Percentiles rank a stretch among this genome's conserved stretches.
Evolutionary conservation across 495 filamentous ascomycete genomes (phyloP).

Genomic region (Penicillium lagena): DNA sequence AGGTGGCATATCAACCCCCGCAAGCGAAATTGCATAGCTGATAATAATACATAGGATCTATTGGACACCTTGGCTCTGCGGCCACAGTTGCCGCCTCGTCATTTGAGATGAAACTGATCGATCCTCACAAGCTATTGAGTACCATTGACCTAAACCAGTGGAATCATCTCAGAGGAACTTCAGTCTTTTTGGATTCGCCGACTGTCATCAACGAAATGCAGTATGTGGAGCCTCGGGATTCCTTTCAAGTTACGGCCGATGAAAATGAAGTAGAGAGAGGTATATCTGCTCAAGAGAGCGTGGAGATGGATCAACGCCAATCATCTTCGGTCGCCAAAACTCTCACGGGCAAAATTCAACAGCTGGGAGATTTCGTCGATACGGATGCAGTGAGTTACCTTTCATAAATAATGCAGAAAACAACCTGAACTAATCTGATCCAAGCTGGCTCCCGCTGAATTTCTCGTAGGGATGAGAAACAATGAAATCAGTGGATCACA

Average conservation of each 20-base stretch:
- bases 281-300: no score
- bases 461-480: constrained; percentile 15
- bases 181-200: no score
- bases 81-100: constrained; percentile 35
- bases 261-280: no score
- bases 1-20: constrained; percentile 16
- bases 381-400: constrained; percentile 24
- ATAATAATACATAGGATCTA: constrained; percentile 19
- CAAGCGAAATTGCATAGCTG: neutral
- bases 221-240: constrained; percentile 2
- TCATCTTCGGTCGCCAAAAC: no score
- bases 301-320: no score
- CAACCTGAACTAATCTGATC: neutral
- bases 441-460: constrained; percentile 27
- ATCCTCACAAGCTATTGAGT: constrained; percentile 22
- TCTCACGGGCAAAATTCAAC: constrained; percentile 21
- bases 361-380: constrained; percentile 35
- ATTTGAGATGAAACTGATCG: constrained; percentile 30
- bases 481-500: constrained; percentile 24
- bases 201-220: neutral
- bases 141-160: constrained; percentile 17
- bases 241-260: neutral
- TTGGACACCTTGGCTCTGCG: constrained; percentile 34
- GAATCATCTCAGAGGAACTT: constrained; percentile 6
- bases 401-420: neutral